Conservation (phyloP, 495 filamentous ascomycete species). For the Trichocladium antarcticum region DNA sequence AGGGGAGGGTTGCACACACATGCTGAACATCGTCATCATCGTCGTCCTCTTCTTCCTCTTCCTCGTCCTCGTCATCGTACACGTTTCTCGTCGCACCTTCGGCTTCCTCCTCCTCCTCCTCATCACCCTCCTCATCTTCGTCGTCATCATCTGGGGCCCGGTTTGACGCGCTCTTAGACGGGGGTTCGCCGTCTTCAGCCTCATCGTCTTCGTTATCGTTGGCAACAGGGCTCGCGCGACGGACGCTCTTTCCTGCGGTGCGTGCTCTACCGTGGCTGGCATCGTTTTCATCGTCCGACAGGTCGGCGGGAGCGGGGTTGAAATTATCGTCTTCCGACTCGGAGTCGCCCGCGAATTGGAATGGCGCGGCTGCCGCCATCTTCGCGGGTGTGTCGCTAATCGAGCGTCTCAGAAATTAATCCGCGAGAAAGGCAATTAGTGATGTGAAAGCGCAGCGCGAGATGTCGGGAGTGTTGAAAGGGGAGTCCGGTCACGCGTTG, state of each 20-base stretch:
- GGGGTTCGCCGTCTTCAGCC: slow-evolving; percentile 23
- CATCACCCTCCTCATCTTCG: slow-evolving; percentile 38
- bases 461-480: too few relatives aligned
- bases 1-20: slow-evolving; percentile 18
- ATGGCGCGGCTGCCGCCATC: slow-evolving; percentile 23
- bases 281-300: slow-evolving; percentile 53
- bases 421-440: too few relatives aligned
- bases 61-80: slow-evolving; percentile 45
- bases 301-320: slow-evolving; percentile 57
- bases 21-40: slow-evolving; percentile 33
- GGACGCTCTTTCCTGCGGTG: neutral
- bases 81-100: slow-evolving; percentile 41
- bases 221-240: slow-evolving; percentile 16
- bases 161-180: slow-evolving; percentile 20
- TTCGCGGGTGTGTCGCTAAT: neutral
- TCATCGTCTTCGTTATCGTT: slow-evolving; percentile 33
- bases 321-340: slow-evolving; percentile 70
- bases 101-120: slow-evolving; percentile 28
- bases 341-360: slow-evolving; percentile 40
- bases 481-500: too few relatives aligned
- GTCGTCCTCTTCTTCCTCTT: slow-evolving; percentile 46
- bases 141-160: slow-evolving; percentile 9
- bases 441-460: too few relatives aligned
- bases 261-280: neutral
- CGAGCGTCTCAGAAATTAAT: neutral